Base-by-base conservation (phyloP, 257 asterid genomes). In the Verbascum thapsus region DNA sequence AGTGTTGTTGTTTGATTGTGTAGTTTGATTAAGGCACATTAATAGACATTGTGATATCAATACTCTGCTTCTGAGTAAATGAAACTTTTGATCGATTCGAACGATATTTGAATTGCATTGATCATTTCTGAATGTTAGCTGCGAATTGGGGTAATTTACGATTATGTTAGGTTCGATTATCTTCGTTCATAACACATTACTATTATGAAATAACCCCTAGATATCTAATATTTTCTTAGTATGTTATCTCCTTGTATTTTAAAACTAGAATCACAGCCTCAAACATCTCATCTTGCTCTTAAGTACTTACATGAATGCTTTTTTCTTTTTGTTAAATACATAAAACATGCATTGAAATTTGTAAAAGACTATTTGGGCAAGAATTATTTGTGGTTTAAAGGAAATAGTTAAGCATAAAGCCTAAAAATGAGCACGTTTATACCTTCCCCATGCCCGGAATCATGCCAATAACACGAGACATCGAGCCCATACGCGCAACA, bases 361-460 rank as follows among this genome's bases (percentile, higher is more conserved):
- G 9, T 26, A 49, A 12, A 42, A 61, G 20, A 48, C 34, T 49
- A 30, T 37, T 58, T 10, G 10, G 48, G 45, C 66, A 38, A 3
- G 53, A 50, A 45, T 47, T 9, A 40, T 43, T 10, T 18, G 12
- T 8, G 22, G 35, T 8, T 53, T 49, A 13, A 13, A 43, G 20
- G 37, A 55, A 40, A 66, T 34, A 35, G 22, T 32, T 32, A 30
- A 58, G n/a, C 47, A 15, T 32, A 47, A n/a, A 19, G 16, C 23
- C 42, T 53, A 54, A 51, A 8, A 41, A 44, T 15, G 43, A 60
- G 3, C 37, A 51, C 69, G 49, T 35, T 61, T 52, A 26, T 80
- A 91, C 99, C 94, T 92, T 92, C 10, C 85, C 91, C 99, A 92
- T 89, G 61, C 99, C 99, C 12, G 99, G 99, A 60, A 92, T 84